Percentiles rank a stretch among this genome's conserved stretches.
Conservation (phyloP, 2,329 filamentous ascomycete genomes). For the Aspergillus pseudoterreus region DNA sequence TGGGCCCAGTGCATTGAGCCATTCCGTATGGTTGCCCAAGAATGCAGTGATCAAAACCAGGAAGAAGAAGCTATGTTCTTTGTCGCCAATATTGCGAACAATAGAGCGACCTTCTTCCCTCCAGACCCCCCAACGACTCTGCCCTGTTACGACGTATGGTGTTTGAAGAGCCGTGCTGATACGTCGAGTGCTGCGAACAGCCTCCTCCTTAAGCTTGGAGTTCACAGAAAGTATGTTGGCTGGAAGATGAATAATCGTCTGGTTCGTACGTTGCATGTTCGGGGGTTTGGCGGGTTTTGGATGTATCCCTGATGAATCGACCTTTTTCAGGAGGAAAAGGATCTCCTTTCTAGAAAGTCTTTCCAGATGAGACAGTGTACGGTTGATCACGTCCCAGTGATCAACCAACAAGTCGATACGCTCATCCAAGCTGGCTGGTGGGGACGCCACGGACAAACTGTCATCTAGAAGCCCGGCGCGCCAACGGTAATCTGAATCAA, state of each 20-base stretch:
- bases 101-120: constrained; percentile 58
- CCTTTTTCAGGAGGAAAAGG: constrained; percentile 46
- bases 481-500: constrained; percentile 41
- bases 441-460: constrained; percentile 42
- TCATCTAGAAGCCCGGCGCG: constrained; percentile 36
- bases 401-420: constrained; percentile 55
- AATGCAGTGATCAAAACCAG: constrained; percentile 58
- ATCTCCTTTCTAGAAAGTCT: constrained; percentile 51
- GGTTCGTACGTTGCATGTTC: constrained; percentile 47
- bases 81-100: constrained; percentile 51
- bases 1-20: constrained; percentile 54
- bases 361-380: constrained; percentile 53
- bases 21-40: constrained; percentile 58
- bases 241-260: constrained; percentile 48
- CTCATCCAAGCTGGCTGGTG: constrained; percentile 50
- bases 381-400: constrained; percentile 58
- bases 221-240: constrained; percentile 45
- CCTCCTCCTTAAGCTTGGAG: constrained; percentile 46
- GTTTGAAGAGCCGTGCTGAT: constrained; percentile 54
- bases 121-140: constrained; percentile 59
- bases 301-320: constrained; percentile 40
- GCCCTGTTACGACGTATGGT: constrained; percentile 55
- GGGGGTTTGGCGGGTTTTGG: constrained; percentile 44
- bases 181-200: constrained; percentile 46
- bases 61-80: constrained; percentile 59